Conservation (phyloP, 2,329 filamentous ascomycete genomes). For the Tolypocladium endophyticum region DNA sequence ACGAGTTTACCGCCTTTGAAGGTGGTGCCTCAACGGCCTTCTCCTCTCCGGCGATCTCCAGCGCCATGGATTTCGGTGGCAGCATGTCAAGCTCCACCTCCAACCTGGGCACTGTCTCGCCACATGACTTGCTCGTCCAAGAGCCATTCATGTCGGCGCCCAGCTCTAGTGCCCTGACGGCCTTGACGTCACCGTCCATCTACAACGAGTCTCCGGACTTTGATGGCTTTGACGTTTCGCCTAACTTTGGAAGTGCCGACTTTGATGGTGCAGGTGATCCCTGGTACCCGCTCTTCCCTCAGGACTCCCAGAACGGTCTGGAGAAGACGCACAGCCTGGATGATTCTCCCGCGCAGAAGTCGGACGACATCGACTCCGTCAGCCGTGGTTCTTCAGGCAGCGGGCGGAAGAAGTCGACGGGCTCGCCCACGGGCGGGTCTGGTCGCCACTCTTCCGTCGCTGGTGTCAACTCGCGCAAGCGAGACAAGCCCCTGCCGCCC, state of each 20-base stretch:
- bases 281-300: conserved; percentile 69
- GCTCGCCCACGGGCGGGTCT: conserved; percentile 26
- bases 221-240: conserved; percentile 68
- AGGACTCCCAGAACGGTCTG: conserved; percentile 21
- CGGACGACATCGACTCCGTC: conserved; percentile 38
- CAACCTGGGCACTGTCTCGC: conserved; percentile 66
- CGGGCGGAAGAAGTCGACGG: conserved; percentile 35
- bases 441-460: conserved; percentile 56
- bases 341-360: conserved; percentile 30
- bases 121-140: conserved; percentile 66
- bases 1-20: conserved; percentile 48
- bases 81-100: conserved; percentile 38
- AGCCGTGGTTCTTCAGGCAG: conserved; percentile 26
- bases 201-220: conserved; percentile 69
- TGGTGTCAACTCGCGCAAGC: conserved; percentile 63
- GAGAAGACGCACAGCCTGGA: conserved; percentile 17
- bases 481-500: conserved; percentile 69
- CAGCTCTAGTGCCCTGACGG: conserved; percentile 71
- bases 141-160: conserved; percentile 65
- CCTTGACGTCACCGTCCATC: conserved; percentile 75
- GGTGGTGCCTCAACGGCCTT: conserved; percentile 39
- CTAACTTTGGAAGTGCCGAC: conserved; percentile 56
- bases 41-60: conserved; percentile 41
- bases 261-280: conserved; percentile 39
- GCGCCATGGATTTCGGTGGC: conserved; percentile 39